Conservation (phyloP, 2,329 filamentous ascomycete genomes). For the Pseudonectria foliicola region DNA sequence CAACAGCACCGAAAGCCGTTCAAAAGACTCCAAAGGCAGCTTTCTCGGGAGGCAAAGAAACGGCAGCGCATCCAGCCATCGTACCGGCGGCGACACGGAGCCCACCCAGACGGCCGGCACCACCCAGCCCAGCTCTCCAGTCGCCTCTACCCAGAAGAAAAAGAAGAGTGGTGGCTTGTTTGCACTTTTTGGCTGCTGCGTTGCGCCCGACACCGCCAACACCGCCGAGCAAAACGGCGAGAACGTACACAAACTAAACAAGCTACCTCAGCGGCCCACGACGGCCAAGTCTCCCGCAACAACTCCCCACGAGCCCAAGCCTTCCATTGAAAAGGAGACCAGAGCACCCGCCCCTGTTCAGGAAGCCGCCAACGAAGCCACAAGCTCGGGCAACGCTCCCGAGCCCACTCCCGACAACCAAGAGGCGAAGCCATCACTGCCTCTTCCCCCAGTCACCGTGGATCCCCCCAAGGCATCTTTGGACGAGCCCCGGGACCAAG, state of each 20-base stretch:
- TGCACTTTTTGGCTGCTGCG: slow-evolving; percentile 60
- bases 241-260: slow-evolving; percentile 52
- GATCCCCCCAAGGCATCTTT: slow-evolving; percentile 33
- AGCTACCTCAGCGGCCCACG: slow-evolving; percentile 45
- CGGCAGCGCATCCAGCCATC: slow-evolving; percentile 61
- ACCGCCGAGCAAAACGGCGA: slow-evolving; percentile 45
- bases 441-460: slow-evolving; percentile 32
- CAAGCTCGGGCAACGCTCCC: slow-evolving; percentile 39
- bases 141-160: slow-evolving; percentile 43
- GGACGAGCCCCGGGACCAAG: slow-evolving; percentile 19
- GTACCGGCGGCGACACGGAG: slow-evolving; percentile 47
- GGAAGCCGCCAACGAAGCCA: slow-evolving; percentile 37
- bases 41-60: slow-evolving; percentile 57
- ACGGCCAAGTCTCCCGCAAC: slow-evolving; percentile 48
- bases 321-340: slow-evolving; percentile 44
- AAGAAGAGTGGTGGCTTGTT: slow-evolving; percentile 49
- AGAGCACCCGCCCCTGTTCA: slow-evolving; percentile 28
- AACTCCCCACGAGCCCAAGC: slow-evolving; percentile 41
- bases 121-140: slow-evolving; percentile 46
- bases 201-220: slow-evolving; percentile 53
- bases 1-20: slow-evolving; percentile 57
- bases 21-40: slow-evolving; percentile 59
- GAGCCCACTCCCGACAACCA: slow-evolving; percentile 40
- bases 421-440: slow-evolving; percentile 39
- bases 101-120: slow-evolving; percentile 41